Percentiles rank a stretch among this genome's conserved stretches.
Conservation (phyloP, 306 rosid genomes). For the Trichosanthes cucumerina region DNA sequence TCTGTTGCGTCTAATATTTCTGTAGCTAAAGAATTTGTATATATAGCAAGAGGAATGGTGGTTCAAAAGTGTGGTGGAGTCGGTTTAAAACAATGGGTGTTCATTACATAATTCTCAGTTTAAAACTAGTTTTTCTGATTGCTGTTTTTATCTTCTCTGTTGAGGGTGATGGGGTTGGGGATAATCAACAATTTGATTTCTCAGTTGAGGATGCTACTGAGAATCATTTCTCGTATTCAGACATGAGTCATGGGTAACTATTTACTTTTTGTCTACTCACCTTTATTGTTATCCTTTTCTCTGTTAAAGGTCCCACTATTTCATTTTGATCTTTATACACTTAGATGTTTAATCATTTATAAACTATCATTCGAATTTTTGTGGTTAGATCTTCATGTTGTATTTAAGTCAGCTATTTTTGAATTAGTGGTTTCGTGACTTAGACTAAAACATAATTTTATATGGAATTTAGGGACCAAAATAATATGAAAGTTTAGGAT, state of each 20-base stretch:
- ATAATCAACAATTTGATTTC: constrained; percentile 19
- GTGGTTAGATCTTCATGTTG: neutral
- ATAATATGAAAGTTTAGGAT: neutral
- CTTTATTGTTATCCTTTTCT: neutral
- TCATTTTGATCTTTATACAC: neutral
- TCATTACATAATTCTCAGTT: constrained; percentile 14
- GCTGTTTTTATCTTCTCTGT: constrained; percentile 24
- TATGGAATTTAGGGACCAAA: neutral
- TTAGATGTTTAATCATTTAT: neutral
- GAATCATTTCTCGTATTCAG: constrained; percentile 16
- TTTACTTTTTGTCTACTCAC: neutral
- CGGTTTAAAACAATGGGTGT: constrained; percentile 39
- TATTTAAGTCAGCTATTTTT: neutral
- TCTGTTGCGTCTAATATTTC: constrained; percentile 15
- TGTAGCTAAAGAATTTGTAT: neutral
- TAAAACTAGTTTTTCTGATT: constrained; percentile 18
- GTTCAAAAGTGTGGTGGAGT: constrained; percentile 16
- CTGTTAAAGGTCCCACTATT: neutral
- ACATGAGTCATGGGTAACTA: constrained; percentile 31
- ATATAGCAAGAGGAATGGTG: neutral
- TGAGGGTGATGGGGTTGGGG: constrained; percentile 27
- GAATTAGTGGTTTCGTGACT: neutral
- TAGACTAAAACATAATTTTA: neutral
- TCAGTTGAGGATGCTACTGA: constrained; percentile 19
- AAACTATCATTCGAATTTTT: neutral